phyloP scores from a whole-genome alignment of 2,329 filamentous ascomycete genomes.

The Sporothrix brunneoviolacea region DNA sequence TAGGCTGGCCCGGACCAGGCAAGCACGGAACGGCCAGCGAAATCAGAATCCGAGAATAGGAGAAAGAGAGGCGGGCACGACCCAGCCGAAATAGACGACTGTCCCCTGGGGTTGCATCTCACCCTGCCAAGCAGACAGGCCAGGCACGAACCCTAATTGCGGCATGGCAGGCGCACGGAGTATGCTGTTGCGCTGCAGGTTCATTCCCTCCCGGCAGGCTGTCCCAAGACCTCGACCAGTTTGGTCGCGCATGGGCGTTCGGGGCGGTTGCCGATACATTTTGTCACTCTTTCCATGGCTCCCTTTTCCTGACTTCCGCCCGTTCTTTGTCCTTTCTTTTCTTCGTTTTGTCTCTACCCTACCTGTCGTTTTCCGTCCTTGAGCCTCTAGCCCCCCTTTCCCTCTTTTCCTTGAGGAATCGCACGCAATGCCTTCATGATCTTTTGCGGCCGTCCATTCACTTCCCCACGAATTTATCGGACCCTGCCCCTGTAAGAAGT shows the following conservation, averaged over 20 bases:
- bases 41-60: no score
- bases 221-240: constrained; percentile 3
- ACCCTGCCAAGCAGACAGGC: neutral
- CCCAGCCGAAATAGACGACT: no score
- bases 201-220: constrained; percentile 6
- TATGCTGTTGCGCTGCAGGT: neutral
- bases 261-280: constrained; percentile 9
- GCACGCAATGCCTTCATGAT: no score
- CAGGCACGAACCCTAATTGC: constrained; percentile 3
- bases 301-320: neutral
- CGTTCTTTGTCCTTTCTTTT: neutral
- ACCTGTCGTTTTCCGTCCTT: neutral
- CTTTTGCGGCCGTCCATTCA: no score
- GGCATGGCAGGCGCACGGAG: constrained; percentile 1
- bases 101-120: neutral
- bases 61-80: no score
- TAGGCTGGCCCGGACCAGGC: no score
- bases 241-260: constrained; percentile 6
- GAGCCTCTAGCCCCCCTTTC: no score
- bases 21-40: no score
- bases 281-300: neutral
- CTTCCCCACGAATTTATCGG: no score
- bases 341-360: neutral
- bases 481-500: no score
- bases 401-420: no score